These are phyloP conservation scores for Penicillium lagena DNA, from an alignment of 495 filamentous ascomycete species.

Conservation along the genomic window DNA sequence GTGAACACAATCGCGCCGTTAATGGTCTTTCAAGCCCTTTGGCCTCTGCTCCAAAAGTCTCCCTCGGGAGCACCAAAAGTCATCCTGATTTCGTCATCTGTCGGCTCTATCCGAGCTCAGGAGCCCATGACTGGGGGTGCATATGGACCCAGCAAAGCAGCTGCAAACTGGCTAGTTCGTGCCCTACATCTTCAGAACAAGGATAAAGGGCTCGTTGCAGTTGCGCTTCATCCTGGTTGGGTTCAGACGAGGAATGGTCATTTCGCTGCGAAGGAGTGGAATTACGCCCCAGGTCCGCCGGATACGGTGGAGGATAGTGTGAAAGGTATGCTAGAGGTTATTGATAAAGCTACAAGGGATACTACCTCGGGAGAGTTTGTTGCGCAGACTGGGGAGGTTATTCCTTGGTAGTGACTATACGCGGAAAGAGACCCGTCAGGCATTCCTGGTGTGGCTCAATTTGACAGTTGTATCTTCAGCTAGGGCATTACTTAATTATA, in stretches of 20 bases:
- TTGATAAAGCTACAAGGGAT: constrained; percentile 28
- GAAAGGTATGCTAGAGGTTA: constrained; percentile 25
- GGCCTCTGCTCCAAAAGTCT: constrained; percentile 27
- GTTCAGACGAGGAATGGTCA: constrained; percentile 40
- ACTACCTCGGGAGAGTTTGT: constrained; percentile 30
- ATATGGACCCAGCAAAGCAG: constrained; percentile 33
- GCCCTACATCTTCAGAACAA: constrained; percentile 26
- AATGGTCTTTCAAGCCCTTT: constrained; percentile 30
- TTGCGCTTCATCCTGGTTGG: constrained; percentile 24
- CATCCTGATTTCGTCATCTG: constrained; percentile 15
- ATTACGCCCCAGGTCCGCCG: constrained; percentile 14
- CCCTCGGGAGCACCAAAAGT: constrained; percentile 19
- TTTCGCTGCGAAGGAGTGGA: constrained; percentile 17
- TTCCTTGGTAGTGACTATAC: constrained; percentile 3
- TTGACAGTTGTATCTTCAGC: too few relatives aligned
- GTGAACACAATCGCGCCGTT: constrained; percentile 33
- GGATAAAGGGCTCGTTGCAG: constrained; percentile 22
- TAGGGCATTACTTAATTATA: too few relatives aligned
- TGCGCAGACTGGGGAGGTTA: constrained; percentile 8
- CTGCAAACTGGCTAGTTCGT: constrained; percentile 27
- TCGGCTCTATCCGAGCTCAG: constrained; percentile 17
- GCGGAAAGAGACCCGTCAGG: too few relatives aligned
- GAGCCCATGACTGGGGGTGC: constrained; percentile 22
- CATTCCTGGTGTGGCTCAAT: too few relatives aligned
- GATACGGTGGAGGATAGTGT: constrained; percentile 19